Base-by-base conservation (phyloP, 805 yeast species). In the Kuraishia piskuri region DNA sequence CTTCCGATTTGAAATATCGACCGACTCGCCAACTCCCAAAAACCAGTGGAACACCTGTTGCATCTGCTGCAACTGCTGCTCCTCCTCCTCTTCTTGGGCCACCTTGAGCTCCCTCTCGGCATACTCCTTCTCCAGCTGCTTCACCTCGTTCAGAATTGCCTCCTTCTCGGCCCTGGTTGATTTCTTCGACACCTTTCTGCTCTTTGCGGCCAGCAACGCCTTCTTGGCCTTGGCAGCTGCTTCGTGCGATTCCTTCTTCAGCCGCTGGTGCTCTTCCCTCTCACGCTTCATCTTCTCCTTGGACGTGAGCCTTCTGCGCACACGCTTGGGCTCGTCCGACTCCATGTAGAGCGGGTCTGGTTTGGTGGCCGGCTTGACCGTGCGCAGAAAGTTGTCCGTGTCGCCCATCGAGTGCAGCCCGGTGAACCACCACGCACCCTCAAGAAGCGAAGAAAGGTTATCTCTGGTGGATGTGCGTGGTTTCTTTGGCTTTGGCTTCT, bases 1-100 rank as follows among this genome's bases (percentile, higher is more conserved):
- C 46, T 74, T 58, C 7, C 60, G 64, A 23, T 58, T 57, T 19
- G 64, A 58, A 21, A 66, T 63, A 45, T 44, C 48, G 46, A 44
- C 56, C 17, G 58, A 58, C 2, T 47, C 53, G n/a, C 48, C 56
- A 40, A 61, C 46, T 51, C 57, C 58, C 20, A 60, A 57, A 55
- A 60, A 63, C 65, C 68, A 63, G 48, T 55, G 58, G 12, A 54
- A 51, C 37, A 19, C 23, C 20, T 36, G 48, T 22, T 48, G 53
- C 56, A 19, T 51, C 53, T 3, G 52, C 37, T 12, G 22, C 53
- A n/a, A 53, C 52, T 25, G 53, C 55, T 48, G 12, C 52, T 49
- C 47, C 54, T 21, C n/a, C 58, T 53, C 44, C 57, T 47, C 55
- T 54, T 46, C 50, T 51, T 52, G 53, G 31, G 51, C 53, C 2